These are phyloP conservation scores for Nothophaeocryptopus gaeumannii DNA, from an alignment of 2,329 filamentous ascomycete genomes.

Conservation along the genomic window DNA sequence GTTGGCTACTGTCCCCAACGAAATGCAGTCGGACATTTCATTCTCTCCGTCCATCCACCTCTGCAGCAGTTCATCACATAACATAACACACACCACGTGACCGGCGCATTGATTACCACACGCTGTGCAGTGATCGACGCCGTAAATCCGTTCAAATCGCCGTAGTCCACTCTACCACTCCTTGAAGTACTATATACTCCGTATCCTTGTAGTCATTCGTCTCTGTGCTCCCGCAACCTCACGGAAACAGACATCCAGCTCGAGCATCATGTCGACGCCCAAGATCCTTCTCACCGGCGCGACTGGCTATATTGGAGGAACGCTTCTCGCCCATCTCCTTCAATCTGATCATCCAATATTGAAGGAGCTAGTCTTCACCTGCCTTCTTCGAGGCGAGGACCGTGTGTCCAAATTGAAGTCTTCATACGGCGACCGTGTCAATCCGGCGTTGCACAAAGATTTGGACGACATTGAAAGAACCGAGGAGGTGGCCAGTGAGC, in stretches of 20 bases:
- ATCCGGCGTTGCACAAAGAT: constrained; percentile 17
- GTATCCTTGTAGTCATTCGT: neutral
- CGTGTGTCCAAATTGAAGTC: constrained; percentile 4
- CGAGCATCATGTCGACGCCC: constrained; percentile 6
- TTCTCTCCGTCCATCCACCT: too few relatives aligned
- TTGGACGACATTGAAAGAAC: constrained; percentile 22
- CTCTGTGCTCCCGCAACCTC: too few relatives aligned
- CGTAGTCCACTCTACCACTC: too few relatives aligned
- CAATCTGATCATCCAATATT: constrained; percentile 15
- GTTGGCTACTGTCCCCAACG: too few relatives aligned
- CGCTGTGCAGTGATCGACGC: too few relatives aligned
- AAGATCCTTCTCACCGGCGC: constrained; percentile 38
- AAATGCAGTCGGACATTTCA: too few relatives aligned
- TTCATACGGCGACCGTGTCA: constrained; percentile 12
- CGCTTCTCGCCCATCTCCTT: constrained; percentile 35
- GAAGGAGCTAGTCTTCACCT: constrained; percentile 6
- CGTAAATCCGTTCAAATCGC: too few relatives aligned
- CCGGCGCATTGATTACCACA: too few relatives aligned
- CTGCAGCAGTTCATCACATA: too few relatives aligned
- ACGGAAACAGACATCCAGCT: too few relatives aligned
- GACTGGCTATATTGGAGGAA: constrained; percentile 41
- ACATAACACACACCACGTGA: too few relatives aligned
- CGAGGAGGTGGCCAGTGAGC: constrained; percentile 10
- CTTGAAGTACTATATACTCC: too few relatives aligned
- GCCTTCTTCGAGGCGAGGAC: constrained; percentile 14